phyloP scores from a whole-genome alignment of 2,329 filamentous ascomycete genomes.

The Triangularia setosa region DNA sequence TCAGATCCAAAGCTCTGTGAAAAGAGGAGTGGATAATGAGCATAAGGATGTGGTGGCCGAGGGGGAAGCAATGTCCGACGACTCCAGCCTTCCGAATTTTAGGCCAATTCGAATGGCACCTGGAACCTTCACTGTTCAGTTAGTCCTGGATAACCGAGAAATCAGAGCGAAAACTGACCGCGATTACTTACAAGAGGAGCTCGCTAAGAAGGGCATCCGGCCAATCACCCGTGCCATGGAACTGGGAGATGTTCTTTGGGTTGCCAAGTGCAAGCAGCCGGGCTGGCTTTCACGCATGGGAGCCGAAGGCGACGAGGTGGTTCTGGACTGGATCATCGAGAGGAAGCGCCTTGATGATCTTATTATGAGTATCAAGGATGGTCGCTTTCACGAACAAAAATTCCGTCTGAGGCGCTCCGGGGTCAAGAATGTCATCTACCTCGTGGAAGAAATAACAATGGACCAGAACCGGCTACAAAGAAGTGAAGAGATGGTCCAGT shows the following conservation, averaged over 20 bases:
- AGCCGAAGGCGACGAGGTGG: conserved; percentile 63
- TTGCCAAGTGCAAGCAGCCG: conserved; percentile 66
- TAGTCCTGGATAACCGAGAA: conserved; percentile 73
- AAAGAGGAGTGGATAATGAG: conserved; percentile 18
- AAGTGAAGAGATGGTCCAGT: conserved; percentile 64
- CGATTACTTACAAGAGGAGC: conserved; percentile 71
- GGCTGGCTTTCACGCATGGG: conserved; percentile 53
- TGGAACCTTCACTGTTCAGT: conserved; percentile 65
- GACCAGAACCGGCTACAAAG: conserved; percentile 49
- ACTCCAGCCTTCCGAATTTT: conserved; percentile 42
- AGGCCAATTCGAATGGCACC: conserved; percentile 59
- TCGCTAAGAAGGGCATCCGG: conserved; percentile 61
- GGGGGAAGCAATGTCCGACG: conserved; percentile 24
- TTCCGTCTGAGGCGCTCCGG: conserved; percentile 71
- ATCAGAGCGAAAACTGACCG: conserved; percentile 68
- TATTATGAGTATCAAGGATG: conserved; percentile 76
- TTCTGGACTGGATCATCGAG: conserved; percentile 78
- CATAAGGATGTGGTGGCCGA: conserved; percentile 34
- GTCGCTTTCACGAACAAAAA: conserved; percentile 80
- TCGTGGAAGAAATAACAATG: conserved; percentile 70
- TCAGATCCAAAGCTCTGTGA: neutral
- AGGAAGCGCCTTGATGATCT: conserved; percentile 77
- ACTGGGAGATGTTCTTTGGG: conserved; percentile 74
- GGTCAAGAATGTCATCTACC: conserved; percentile 71
- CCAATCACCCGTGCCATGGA: conserved; percentile 66